Base-by-base conservation (phyloP, 1,139 yeast genomes). In the Schizosaccharomyces versatilis region DNA sequence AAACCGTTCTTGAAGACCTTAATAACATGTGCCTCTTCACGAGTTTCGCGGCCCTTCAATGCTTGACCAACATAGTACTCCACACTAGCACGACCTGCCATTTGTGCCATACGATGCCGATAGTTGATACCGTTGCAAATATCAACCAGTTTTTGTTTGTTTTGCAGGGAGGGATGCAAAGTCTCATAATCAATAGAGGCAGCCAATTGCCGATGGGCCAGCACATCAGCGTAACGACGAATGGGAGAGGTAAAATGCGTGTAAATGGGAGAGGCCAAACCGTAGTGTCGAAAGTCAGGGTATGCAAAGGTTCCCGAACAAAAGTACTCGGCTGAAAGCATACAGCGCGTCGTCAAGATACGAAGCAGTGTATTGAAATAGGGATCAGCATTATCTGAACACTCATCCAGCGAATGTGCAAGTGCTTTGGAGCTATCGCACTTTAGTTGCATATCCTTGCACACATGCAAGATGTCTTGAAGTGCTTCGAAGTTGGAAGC, bases 301-400 rank as follows among this genome's bases (percentile, higher is more conserved):
- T 84, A 84, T 7, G 94, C 84, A 63, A 75, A 84, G 14, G 83
- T 78, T n/a, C 99, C 98, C 0, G 95, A 78, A 7, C 94, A 80
- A 72, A 93, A 93, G 66, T 93, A 93, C 64, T 90, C 97, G 1
- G 99, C 99, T 1, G 98, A 95, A 83, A 86, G 84, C 98, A 93
- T 93, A 70, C 98, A 90, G 64, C 99, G 77, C 0, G 99, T 93
- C 6, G 97, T 93, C 95, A 90, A 83, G 60, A 93, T 90, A 69
- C 99, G 81, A 8, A 90, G 75, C 63, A 93, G 73, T 0, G 97
- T 90, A 68, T 93, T 93, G 75, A 93, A 86, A 65, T 85, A 93
- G 6, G 88, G 82, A 66, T 90, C 98, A 0, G 76, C 65, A 32
- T 80, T 76, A 66, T 90, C 97, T 40, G 71, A 77, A 68, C 95